These are phyloP conservation scores for Alternaria arbusti DNA, from an alignment of 2,329 filamentous ascomycete genomes.

Conservation along the genomic window DNA sequence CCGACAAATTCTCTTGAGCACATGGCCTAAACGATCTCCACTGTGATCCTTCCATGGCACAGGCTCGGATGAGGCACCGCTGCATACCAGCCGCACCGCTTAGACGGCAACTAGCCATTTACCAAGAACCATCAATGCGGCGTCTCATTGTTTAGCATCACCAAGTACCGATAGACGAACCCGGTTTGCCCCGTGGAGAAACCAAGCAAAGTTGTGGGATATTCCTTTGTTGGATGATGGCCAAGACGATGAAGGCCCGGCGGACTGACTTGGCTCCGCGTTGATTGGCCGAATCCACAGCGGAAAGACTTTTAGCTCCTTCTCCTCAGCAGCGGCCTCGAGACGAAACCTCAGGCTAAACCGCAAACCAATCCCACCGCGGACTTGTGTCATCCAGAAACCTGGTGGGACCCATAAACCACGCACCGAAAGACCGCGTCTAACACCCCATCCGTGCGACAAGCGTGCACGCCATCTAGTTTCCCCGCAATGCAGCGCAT, in stretches of 20 bases:
- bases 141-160: background rate
- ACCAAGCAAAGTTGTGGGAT: background rate
- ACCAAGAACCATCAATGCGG: background rate
- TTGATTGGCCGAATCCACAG: conserved; percentile 16
- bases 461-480: background rate
- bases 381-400: background rate
- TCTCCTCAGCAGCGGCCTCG: conserved; percentile 18
- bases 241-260: conserved; percentile 18
- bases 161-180: background rate
- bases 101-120: conserved; percentile 2
- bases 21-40: background rate
- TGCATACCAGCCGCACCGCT: conserved; percentile 3
- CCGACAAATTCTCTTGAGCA: conserved; percentile 12
- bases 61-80: conserved; percentile 2
- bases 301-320: conserved; percentile 1
- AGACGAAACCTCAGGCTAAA: conserved; percentile 22
- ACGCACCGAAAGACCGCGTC: conserved; percentile 13
- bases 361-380: conserved; percentile 4
- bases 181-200: conserved; percentile 23
- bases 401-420: conserved; percentile 6
- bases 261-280: conserved; percentile 20
- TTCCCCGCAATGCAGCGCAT: conserved; percentile 19
- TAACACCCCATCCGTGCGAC: conserved; percentile 8
- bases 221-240: conserved; percentile 2
- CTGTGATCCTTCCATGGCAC: background rate